Conservation (phyloP, 2,329 filamentous ascomycete species). For the Alternaria triticimaculans region DNA sequence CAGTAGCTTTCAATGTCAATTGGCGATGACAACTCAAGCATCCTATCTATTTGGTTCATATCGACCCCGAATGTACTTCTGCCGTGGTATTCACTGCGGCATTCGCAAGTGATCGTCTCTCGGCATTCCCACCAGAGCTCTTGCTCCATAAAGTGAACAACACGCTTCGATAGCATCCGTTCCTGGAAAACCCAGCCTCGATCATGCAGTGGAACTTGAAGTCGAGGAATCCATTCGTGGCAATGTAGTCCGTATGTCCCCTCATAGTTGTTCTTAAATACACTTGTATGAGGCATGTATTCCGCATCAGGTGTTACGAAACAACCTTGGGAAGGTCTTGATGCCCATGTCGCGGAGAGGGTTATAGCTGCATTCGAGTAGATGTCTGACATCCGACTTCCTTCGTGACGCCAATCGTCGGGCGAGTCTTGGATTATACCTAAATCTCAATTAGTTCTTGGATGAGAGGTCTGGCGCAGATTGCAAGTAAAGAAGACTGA, state of each 20-base stretch:
- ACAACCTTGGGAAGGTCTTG: neutral
- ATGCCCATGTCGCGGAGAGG: neutral
- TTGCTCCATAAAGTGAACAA: neutral
- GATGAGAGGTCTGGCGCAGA: no score
- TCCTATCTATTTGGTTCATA: no score
- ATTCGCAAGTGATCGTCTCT: neutral
- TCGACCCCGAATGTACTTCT: no score
- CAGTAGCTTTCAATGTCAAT: no score
- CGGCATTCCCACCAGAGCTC: neutral
- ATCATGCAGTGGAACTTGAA: no score
- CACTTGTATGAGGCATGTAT: neutral
- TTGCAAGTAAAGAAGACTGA: no score
- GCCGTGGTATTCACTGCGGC: no score
- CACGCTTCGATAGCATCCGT: neutral
- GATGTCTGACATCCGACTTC: constrained; percentile 9
- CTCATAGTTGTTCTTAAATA: neutral
- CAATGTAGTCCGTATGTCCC: neutral
- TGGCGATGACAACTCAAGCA: no score
- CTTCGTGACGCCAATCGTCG: constrained; percentile 18
- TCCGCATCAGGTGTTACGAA: neutral
- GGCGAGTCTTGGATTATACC: constrained; percentile 9
- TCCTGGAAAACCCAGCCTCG: constrained; percentile 2
- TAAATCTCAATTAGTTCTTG: neutral
- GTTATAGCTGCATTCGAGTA: constrained; percentile 3
- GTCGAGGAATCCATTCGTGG: neutral